Evolutionary conservation across 75 land plant genomes (phyloP), one percentile per base, ranked within the genome.

Genomic region (Cunninghamia lanceolata): DNA sequence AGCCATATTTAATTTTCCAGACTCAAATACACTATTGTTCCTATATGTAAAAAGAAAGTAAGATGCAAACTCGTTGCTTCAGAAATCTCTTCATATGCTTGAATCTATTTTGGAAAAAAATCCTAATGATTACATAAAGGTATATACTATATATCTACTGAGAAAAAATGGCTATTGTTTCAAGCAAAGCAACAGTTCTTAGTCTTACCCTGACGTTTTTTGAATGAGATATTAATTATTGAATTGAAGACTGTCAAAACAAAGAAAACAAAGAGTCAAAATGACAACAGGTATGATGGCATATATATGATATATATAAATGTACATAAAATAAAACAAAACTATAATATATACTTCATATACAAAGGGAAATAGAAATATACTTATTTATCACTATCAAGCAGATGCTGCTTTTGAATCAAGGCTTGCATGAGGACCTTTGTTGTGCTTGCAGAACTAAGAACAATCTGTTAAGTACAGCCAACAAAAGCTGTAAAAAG

Each of bases 401-500:
- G 84, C 54, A 83, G 63, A 82, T 32, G 28, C 34, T 45, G 16
- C 54, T 45, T 45, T 82, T 82, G 25, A 50, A 82, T 32, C 32
- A 82, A 2, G 25, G 9, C 35, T 52, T 47, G 38, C 39, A 53
- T 35, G 63, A 30, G 10, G 10, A 40, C 84, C 32, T 52, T 66
- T 83, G 84, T 19, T 83, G 84, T 53, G 56, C 47, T 35, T 19
- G 40, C 56, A 83, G 36, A 83, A 83, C 40, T 45, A 83, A 36
- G 35, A 35, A 83, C 14, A 17, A 53, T 30, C 45, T 19, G 34
- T 71, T 93, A 94, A 70, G 95, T 94, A 88, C 89, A 91, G 68
- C 93, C 93, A 84, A 91, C 91, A 86, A 93, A 94, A 32, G 93
- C 91, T 73, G 88, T 88, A 89, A 91, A 88, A 84, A 87, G 91